These are phyloP conservation scores for Fraxinus excelsior DNA, from an alignment of 257 asterid species.

Conservation along the genomic window DNA sequence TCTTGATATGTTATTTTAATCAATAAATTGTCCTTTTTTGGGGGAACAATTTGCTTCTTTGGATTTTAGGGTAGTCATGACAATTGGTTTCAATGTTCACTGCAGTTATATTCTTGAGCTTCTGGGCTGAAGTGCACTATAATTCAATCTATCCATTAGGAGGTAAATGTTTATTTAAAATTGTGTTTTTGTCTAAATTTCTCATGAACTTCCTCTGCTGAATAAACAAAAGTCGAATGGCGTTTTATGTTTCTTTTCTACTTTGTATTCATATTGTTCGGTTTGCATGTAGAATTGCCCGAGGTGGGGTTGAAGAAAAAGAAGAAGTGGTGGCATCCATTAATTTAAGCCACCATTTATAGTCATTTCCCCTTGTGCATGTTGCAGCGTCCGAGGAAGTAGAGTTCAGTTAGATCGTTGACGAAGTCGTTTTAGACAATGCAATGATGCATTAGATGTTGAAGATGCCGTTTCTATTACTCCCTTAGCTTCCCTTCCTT, in stretches of 20 bases:
- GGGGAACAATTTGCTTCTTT: not conserved
- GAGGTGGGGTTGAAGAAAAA: constrained; percentile 48
- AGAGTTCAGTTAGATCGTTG: not conserved
- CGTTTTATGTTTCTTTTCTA: not conserved
- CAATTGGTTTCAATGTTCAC: constrained; percentile 3
- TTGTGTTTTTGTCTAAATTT: not conserved
- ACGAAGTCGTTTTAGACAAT: not conserved
- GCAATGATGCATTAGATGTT: not conserved
- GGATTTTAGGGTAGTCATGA: not conserved
- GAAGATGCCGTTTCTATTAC: not conserved
- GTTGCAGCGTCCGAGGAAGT: not conserved
- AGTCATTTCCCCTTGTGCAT: not conserved
- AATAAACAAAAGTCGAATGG: not conserved
- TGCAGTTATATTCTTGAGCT: constrained; percentile 86
- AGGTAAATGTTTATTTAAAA: constrained; percentile 43
- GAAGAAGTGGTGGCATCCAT: constrained; percentile 62
- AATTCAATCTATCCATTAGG: constrained; percentile 81
- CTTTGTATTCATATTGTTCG: constrained; percentile 8
- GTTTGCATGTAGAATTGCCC: constrained; percentile 51
- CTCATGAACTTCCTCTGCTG: not conserved
- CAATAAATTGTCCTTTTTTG: not conserved
- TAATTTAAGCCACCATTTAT: constrained; percentile 4
- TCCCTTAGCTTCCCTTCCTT: not conserved
- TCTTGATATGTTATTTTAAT: too few relatives aligned
- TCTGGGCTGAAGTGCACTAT: constrained; percentile 95